These are phyloP conservation scores for Golubevia sp. DNA, from an alignment of 1,284 basidiomycete genomes.

Conservation along the genomic window DNA sequence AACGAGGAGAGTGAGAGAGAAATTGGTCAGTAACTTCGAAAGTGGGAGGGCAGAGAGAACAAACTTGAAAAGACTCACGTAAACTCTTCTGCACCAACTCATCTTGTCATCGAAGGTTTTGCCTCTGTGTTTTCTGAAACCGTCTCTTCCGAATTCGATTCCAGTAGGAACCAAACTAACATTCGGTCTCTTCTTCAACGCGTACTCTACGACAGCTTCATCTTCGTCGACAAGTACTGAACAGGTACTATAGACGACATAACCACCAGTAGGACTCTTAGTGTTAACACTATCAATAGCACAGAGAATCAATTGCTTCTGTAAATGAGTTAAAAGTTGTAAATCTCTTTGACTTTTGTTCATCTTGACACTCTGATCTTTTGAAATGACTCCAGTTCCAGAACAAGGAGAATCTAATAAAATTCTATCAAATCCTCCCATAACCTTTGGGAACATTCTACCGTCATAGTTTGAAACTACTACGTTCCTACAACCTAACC, in stretches of 20 bases:
- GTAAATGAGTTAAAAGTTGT: constrained; percentile 81
- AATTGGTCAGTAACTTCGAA: constrained; percentile 68
- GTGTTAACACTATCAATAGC: constrained; percentile 95
- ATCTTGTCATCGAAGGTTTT: constrained; percentile 83
- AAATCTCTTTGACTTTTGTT: constrained; percentile 73
- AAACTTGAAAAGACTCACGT: constrained; percentile 64
- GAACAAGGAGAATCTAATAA: constrained; percentile 96
- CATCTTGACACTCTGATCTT: constrained; percentile 94
- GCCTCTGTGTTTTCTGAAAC: constrained; percentile 86
- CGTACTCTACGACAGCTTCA: constrained; percentile 97
- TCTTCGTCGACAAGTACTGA: constrained; percentile 98
- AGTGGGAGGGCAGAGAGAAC: constrained; percentile 78
- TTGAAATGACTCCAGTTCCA: constrained; percentile 97
- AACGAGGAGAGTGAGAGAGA: background rate
- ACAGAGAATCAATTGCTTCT: constrained; percentile 97
- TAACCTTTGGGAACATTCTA: constrained; percentile 97
- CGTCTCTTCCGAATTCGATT: constrained; percentile 88
- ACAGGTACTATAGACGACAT: constrained; percentile 97
- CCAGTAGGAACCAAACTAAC: constrained; percentile 91
- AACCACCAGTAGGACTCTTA: constrained; percentile 87
- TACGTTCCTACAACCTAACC: constrained; percentile 97
- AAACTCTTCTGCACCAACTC: constrained; percentile 57
- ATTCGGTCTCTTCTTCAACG: constrained; percentile 94
- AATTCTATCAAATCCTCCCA: constrained; percentile 97
- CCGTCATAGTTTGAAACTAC: constrained; percentile 97